A percentile compares a stretch with the other conserved stretches of the same genome.
phyloP scores from a whole-genome alignment of 2,329 filamentous ascomycete species.

The Colletotrichum navitas region DNA sequence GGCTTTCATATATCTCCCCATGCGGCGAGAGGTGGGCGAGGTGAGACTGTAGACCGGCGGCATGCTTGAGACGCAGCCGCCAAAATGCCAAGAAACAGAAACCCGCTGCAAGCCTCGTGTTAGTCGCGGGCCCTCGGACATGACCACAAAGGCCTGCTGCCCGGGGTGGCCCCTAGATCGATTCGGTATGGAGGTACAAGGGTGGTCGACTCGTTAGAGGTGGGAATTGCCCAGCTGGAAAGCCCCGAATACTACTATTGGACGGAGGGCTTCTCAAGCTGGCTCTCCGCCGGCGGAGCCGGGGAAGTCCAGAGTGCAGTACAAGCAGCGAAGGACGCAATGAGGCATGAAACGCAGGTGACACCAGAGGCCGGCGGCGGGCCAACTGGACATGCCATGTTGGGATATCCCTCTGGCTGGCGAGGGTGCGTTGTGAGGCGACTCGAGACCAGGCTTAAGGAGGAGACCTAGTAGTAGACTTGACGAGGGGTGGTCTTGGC shows the following conservation, averaged over 20 bases:
- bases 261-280: slow-evolving; percentile 13
- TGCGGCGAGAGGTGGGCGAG: slow-evolving; percentile 36
- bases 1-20: slow-evolving; percentile 42
- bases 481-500: slow-evolving; percentile 41
- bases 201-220: slow-evolving; percentile 19
- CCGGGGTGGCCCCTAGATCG: slow-evolving; percentile 36
- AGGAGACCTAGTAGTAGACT: slow-evolving; percentile 29
- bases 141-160: slow-evolving; percentile 23
- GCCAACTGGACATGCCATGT: slow-evolving; percentile 35
- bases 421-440: slow-evolving; percentile 27
- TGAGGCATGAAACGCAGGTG: slow-evolving; percentile 42
- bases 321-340: slow-evolving; percentile 37
- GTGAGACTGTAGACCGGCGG: slow-evolving; percentile 28
- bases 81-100: slow-evolving; percentile 38
- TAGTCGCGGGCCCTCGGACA: slow-evolving; percentile 34
- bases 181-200: slow-evolving; percentile 35
- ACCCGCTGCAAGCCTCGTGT: slow-evolving; percentile 33
- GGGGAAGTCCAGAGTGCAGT: slow-evolving; percentile 11
- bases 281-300: slow-evolving; percentile 18
- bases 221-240: slow-evolving; percentile 39
- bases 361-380: slow-evolving; percentile 36
- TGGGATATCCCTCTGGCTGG: slow-evolving; percentile 29
- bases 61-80: slow-evolving; percentile 36
- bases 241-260: slow-evolving; percentile 35
- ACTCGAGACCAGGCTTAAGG: slow-evolving; percentile 39